phyloP scores from a whole-genome alignment of 768 basidiomycete genomes.

The Podaxis sp. region DNA sequence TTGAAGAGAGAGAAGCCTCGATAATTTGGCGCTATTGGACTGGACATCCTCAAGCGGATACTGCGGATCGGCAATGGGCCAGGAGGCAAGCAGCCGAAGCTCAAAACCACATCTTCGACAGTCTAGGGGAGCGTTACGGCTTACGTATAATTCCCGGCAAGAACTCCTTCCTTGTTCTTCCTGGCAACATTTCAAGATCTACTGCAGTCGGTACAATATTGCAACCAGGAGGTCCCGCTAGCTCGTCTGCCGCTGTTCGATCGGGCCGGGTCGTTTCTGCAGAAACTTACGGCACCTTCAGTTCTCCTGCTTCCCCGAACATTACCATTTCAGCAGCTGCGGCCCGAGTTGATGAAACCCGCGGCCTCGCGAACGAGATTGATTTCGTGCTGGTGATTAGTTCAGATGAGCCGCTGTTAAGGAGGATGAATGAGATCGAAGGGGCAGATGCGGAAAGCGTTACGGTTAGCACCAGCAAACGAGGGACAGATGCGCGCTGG shows the following conservation, averaged over 20 bases:
- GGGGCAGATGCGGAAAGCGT: conserved; percentile 45
- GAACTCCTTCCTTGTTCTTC: conserved; percentile 79
- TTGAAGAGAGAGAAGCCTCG: conserved; percentile 82
- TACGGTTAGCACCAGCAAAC: conserved; percentile 67
- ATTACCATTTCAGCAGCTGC: conserved; percentile 5
- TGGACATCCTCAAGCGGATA: conserved; percentile 42
- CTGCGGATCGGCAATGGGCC: conserved; percentile 75
- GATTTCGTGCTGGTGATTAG: conserved; percentile 68
- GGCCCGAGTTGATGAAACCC: conserved; percentile 24
- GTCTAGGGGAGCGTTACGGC: conserved; percentile 80
- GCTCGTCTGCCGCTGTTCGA: conserved; percentile 34
- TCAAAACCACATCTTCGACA: conserved; percentile 90
- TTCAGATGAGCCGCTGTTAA: conserved; percentile 76
- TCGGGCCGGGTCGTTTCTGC: neutral
- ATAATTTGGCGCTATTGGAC: conserved; percentile 88
- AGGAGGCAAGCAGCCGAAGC: conserved; percentile 86
- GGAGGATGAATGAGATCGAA: conserved; percentile 74
- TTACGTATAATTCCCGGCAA: conserved; percentile 80
- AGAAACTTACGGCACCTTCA: neutral
- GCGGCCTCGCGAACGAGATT: conserved; percentile 38
- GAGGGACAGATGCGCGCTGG: conserved; percentile 83
- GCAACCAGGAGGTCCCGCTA: conserved; percentile 57
- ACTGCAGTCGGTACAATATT: conserved; percentile 81
- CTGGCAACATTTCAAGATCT: conserved; percentile 82
- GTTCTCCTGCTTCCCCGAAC: neutral